Evolutionary conservation across 1,284 basidiomycete species (phyloP).

Genomic region (Vanrija humicola): DNA sequence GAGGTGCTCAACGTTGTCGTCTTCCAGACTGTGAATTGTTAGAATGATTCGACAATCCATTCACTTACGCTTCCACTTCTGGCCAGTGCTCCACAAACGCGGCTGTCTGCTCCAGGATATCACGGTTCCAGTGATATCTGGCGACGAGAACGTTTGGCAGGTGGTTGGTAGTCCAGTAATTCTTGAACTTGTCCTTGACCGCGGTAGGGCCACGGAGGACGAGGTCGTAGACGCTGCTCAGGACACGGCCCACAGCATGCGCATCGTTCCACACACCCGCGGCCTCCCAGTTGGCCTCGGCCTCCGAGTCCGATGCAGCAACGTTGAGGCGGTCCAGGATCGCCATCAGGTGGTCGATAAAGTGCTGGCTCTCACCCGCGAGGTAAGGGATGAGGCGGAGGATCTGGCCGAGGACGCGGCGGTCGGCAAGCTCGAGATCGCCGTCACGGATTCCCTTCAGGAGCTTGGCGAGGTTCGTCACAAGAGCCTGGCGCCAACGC

Average conservation of each 20-base stretch:
- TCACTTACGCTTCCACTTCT: conserved; percentile 31
- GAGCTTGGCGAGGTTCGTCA: conserved; percentile 20
- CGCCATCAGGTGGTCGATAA: conserved; percentile 17
- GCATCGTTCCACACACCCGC: conserved; percentile 35
- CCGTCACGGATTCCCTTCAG: background rate
- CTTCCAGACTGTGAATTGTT: conserved; percentile 6
- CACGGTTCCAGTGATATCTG: conserved; percentile 60
- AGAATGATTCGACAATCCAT: background rate
- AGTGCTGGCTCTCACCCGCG: conserved; percentile 21
- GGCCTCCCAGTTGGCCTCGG: conserved; percentile 18
- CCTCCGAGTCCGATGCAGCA: background rate
- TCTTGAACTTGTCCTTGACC: conserved; percentile 20
- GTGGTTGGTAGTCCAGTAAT: conserved; percentile 31
- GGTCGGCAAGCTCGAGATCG: conserved; percentile 9
- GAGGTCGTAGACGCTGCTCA: conserved; percentile 19
- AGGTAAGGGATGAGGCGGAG: conserved; percentile 33
- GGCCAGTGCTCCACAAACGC: conserved; percentile 50
- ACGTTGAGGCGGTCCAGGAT: conserved; percentile 11
- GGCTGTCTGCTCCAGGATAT: conserved; percentile 57
- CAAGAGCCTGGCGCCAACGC: conserved; percentile 40
- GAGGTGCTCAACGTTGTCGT: conserved; percentile 25
- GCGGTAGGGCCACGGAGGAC: conserved; percentile 47
- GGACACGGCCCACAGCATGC: conserved; percentile 26
- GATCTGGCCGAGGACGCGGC: conserved; percentile 30
- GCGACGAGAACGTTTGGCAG: conserved; percentile 52